phyloP scores from a whole-genome alignment of 441 rosid species.

The Biscutella laevigata region DNA sequence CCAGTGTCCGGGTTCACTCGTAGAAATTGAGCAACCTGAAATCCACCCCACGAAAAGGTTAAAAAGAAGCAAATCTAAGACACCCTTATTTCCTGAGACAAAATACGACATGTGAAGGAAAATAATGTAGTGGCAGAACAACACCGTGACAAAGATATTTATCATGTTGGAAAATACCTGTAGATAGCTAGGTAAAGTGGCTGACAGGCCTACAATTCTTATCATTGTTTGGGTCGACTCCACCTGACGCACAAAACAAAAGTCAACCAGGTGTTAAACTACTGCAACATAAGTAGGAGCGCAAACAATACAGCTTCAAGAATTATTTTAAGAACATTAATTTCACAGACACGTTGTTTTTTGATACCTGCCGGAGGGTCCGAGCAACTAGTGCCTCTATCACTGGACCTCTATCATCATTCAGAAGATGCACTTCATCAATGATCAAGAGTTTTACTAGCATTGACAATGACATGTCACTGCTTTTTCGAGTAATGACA shows the following conservation, averaged over 20 bases:
- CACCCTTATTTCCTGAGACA: neutral
- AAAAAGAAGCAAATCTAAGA: neutral
- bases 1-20: slow-evolving; percentile 90
- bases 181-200: slow-evolving; percentile 87
- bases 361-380: slow-evolving; percentile 85
- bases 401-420: slow-evolving; percentile 98
- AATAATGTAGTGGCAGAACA: slow-evolving; percentile 12
- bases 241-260: slow-evolving; percentile 46
- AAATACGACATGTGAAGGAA: slow-evolving; percentile 2
- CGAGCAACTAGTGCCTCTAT: slow-evolving; percentile 97
- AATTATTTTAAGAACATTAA: slow-evolving; percentile 7
- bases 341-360: slow-evolving; percentile 12
- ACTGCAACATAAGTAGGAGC: slow-evolving; percentile 3
- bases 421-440: slow-evolving; percentile 96
- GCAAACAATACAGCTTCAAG: neutral
- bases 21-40: slow-evolving; percentile 92
- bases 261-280: slow-evolving; percentile 8
- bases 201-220: slow-evolving; percentile 98
- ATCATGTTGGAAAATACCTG: slow-evolving; percentile 45
- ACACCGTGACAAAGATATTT: slow-evolving; percentile 11
- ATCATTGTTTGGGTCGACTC: slow-evolving; percentile 98
- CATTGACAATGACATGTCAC: slow-evolving; percentile 97
- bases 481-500: slow-evolving; percentile 98
- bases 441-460: slow-evolving; percentile 93
- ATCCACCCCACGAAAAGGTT: slow-evolving; percentile 20